A percentile compares a stretch with the other conserved stretches of the same genome.
Evolutionary conservation across 208 protist genomes (phyloP).

Genomic region (Angomonas ambiguus): DNA sequence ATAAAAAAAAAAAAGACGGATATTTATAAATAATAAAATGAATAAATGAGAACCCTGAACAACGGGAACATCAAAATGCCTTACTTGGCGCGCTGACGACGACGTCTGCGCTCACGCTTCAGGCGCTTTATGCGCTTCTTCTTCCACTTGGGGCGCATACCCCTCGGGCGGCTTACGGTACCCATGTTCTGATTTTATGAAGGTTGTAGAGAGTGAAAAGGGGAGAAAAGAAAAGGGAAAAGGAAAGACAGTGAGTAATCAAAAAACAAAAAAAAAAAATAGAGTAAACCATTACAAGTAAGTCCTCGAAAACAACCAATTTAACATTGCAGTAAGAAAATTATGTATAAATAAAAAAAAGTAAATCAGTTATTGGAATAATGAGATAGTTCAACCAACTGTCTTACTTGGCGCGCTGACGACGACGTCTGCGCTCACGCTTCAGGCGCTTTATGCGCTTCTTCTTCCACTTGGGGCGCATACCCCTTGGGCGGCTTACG

Average conservation of each 20-base stretch:
- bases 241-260: constrained; percentile 10
- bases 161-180: constrained; percentile 78
- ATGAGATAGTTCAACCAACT: neutral
- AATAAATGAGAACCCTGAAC: neutral
- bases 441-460: constrained; percentile 92
- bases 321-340: constrained; percentile 18
- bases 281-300: constrained; percentile 12
- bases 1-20: neutral
- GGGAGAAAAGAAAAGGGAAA: constrained; percentile 9
- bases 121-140: constrained; percentile 92
- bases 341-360: constrained; percentile 15
- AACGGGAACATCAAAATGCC: neutral
- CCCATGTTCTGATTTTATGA: constrained; percentile 36
- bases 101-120: constrained; percentile 81
- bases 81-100: constrained; percentile 91
- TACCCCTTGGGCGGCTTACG: constrained; percentile 78
- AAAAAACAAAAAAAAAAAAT: constrained; percentile 4
- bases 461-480: constrained; percentile 92
- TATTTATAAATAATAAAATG: neutral
- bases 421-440: constrained; percentile 79
- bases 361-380: neutral
- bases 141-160: constrained; percentile 90
- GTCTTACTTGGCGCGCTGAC: constrained; percentile 89
- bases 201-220: constrained; percentile 10
- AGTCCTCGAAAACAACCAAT: neutral